Conservation (phyloP, 768 basidiomycete genomes). For the Calocybe gangraenosa region DNA sequence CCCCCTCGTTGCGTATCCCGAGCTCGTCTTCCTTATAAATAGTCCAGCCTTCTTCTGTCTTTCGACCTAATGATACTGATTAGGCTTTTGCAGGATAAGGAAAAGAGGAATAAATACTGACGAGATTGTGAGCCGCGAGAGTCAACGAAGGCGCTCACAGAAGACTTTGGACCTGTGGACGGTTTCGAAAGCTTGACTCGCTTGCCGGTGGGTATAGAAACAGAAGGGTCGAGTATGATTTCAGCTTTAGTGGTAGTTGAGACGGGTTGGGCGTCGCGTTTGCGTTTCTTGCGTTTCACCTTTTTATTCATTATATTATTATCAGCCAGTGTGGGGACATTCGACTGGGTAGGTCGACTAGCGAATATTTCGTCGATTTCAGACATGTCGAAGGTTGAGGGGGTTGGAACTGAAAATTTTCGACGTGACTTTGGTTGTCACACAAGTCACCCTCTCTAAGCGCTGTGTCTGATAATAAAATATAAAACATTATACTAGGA, state of each 20-base stretch:
- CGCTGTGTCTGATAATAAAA: too few species aligned
- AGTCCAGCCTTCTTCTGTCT: constrained; percentile 75
- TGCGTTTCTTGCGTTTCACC: constrained; percentile 36
- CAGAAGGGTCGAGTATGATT: constrained; percentile 66
- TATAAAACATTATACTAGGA: too few species aligned
- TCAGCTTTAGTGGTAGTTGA: constrained; percentile 35
- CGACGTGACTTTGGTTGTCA: background rate
- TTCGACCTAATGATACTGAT: constrained; percentile 49
- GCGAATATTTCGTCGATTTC: constrained; percentile 89
- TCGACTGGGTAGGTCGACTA: constrained; percentile 17
- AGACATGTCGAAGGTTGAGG: constrained; percentile 42
- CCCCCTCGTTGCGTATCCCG: constrained; percentile 60
- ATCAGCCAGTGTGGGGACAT: constrained; percentile 24
- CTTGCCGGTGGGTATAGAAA: constrained; percentile 27
- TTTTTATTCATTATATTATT: constrained; percentile 41
- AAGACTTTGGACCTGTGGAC: constrained; percentile 14
- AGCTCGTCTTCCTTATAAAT: constrained; percentile 85
- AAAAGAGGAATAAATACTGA: constrained; percentile 31
- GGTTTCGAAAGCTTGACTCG: constrained; percentile 28
- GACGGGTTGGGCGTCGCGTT: constrained; percentile 14
- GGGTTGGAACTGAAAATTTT: constrained; percentile 6
- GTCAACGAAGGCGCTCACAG: constrained; percentile 51
- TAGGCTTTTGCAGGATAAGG: background rate
- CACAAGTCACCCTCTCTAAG: constrained; percentile 7
- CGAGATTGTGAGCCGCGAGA: constrained; percentile 71